Conservation (phyloP, 2,329 filamentous ascomycete species). For the Talaromyces albobiverticillius region DNA sequence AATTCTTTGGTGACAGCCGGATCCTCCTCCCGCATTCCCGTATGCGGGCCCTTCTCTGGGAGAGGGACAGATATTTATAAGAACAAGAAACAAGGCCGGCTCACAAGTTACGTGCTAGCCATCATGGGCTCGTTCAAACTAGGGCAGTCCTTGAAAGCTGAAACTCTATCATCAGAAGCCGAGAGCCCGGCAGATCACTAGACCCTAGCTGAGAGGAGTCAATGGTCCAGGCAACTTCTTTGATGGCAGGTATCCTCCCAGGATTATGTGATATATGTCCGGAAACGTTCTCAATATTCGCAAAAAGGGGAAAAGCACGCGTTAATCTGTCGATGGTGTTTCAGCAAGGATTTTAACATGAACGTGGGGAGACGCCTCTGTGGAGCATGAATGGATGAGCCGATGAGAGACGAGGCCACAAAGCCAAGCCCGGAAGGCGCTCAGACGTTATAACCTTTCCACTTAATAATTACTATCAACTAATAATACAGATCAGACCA, state of each 20-base stretch:
- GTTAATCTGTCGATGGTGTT: not conserved
- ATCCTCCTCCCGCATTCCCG: slow-evolving; percentile 6
- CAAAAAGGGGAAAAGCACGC: not conserved
- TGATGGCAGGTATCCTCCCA: too few species aligned
- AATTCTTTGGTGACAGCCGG: slow-evolving; percentile 5
- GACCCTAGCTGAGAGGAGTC: not conserved
- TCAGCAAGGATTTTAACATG: not conserved
- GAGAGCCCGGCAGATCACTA: not conserved
- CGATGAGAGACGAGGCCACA: not conserved
- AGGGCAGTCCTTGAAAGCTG: not conserved
- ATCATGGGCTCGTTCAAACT: not conserved
- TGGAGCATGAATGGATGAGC: not conserved
- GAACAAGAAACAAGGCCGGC: too few species aligned
- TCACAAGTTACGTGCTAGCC: too few species aligned
- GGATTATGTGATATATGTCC: not conserved
- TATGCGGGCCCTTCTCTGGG: not conserved
- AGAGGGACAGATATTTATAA: not conserved
- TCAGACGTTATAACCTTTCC: slow-evolving; percentile 2
- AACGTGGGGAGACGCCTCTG: slow-evolving; percentile 10
- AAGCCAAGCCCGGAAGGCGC: slow-evolving; percentile 4
- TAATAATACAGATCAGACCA: slow-evolving; percentile 4
- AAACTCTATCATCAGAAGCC: not conserved
- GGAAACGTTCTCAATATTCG: not conserved
- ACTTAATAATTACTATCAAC: not conserved
- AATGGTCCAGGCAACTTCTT: too few species aligned